Percentiles rank a stretch among this genome's conserved stretches.
Conservation (phyloP, 768 basidiomycete genomes). For the Pholiota molesta region DNA sequence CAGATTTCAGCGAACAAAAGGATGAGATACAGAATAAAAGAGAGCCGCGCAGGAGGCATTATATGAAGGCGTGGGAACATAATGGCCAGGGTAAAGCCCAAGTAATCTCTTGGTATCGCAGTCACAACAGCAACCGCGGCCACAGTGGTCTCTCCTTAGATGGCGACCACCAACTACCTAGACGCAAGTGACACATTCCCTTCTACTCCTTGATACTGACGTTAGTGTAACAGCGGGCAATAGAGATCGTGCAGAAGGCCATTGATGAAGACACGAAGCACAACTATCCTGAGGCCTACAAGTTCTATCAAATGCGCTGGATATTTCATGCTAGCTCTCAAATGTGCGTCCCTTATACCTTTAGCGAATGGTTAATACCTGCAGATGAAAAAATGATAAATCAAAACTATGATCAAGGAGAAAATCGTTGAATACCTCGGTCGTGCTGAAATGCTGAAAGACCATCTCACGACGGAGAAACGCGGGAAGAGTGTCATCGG, state of each 20-base stretch:
- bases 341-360: no score
- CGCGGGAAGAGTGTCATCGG: constrained; percentile 50
- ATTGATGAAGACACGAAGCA: constrained; percentile 93
- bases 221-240: constrained; percentile 50
- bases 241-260: constrained; percentile 90
- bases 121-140: background rate
- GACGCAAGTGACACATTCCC: constrained; percentile 40
- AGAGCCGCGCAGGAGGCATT: no score
- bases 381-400: constrained; percentile 79
- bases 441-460: constrained; percentile 90
- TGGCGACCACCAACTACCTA: constrained; percentile 49
- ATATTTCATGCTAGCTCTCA: constrained; percentile 99
- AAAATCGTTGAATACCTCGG: constrained; percentile 93
- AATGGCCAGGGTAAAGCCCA: background rate
- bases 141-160: constrained; percentile 18
- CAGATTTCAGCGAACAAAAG: no score
- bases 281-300: constrained; percentile 94
- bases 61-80: constrained; percentile 6
- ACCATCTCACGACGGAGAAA: constrained; percentile 75
- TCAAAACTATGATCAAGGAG: constrained; percentile 81
- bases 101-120: constrained; percentile 14
- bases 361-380: constrained; percentile 9
- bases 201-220: constrained; percentile 3
- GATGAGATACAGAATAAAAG: no score
- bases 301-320: constrained; percentile 93